Percentiles rank a stretch among this genome's conserved stretches.
Conservation (phyloP, 2,329 filamentous ascomycete genomes). For the Coniochaeta sp. region DNA sequence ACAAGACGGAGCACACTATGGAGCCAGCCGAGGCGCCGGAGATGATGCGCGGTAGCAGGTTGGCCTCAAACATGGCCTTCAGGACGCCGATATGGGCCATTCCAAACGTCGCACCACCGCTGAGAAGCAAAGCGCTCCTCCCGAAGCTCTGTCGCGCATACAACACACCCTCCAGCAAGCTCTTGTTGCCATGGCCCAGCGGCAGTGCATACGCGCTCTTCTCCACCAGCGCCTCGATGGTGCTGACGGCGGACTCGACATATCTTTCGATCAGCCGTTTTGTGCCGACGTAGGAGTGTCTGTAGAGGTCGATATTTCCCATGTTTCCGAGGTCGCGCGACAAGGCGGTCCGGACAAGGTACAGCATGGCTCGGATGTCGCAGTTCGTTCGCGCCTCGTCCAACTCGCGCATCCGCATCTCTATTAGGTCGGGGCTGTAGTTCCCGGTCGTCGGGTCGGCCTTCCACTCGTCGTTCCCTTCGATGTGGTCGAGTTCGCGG, state of each 20-base stretch:
- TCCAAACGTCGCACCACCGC: conserved; percentile 81
- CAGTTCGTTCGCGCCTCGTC: conserved; percentile 65
- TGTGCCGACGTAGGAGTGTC: conserved; percentile 77
- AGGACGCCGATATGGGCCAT: conserved; percentile 89
- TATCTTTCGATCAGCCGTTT: conserved; percentile 84
- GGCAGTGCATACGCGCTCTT: conserved; percentile 40
- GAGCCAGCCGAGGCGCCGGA: conserved; percentile 83
- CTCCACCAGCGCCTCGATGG: conserved; percentile 66
- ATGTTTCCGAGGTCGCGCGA: conserved; percentile 80
- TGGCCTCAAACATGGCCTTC: conserved; percentile 69
- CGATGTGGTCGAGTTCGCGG: conserved; percentile 67
- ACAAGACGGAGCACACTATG: conserved; percentile 76
- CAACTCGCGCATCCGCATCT: conserved; percentile 62
- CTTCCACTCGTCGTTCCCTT: conserved; percentile 81
- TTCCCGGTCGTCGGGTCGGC: conserved; percentile 52
- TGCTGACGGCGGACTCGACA: conserved; percentile 69
- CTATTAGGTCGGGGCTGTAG: conserved; percentile 65
- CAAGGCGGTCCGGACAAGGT: conserved; percentile 71
- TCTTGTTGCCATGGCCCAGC: conserved; percentile 50
- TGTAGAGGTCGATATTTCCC: conserved; percentile 76
- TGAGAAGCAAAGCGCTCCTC: conserved; percentile 74
- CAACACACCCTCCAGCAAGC: conserved; percentile 61
- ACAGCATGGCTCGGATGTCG: conserved; percentile 71
- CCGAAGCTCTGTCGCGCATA: conserved; percentile 74
- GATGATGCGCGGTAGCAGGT: conserved; percentile 75